These are phyloP conservation scores for Colletotrichum horii DNA, from an alignment of 2,329 filamentous ascomycete species.

Conservation along the genomic window DNA sequence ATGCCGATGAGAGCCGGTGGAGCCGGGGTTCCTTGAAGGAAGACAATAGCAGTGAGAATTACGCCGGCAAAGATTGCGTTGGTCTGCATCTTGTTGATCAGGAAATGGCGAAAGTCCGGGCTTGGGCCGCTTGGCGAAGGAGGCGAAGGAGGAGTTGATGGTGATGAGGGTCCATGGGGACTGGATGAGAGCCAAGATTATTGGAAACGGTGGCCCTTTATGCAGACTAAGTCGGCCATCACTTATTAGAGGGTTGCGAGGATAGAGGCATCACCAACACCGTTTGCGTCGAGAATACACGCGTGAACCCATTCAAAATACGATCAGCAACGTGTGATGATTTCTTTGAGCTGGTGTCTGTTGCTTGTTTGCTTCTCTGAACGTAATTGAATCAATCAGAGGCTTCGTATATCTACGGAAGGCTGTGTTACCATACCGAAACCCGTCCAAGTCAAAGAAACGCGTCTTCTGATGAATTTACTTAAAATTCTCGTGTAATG, in stretches of 20 bases:
- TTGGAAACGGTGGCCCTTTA: neutral
- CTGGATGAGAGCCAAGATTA: neutral
- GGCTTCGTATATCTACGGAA: too few relatives aligned
- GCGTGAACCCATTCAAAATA: neutral
- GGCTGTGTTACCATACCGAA: too few relatives aligned
- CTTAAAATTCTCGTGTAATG: neutral
- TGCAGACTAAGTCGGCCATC: neutral
- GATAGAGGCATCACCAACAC: neutral
- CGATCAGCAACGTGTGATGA: too few relatives aligned
- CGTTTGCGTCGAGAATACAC: neutral
- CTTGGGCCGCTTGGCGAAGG: too few relatives aligned
- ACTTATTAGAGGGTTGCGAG: neutral
- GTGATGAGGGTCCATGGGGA: neutral
- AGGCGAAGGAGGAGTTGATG: too few relatives aligned
- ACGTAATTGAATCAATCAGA: too few relatives aligned
- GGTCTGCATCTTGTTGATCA: neutral
- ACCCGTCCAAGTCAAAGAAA: too few relatives aligned
- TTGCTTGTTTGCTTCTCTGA: too few relatives aligned
- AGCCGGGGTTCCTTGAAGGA: neutral
- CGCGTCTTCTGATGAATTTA: too few relatives aligned
- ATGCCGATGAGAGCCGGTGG: neutral
- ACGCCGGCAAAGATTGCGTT: neutral
- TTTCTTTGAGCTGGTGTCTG: too few relatives aligned
- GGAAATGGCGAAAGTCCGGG: neutral
- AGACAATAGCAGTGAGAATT: neutral